Conservation (phyloP, 805 yeast species). For the Saccharomyces cerevisiae region DNA sequence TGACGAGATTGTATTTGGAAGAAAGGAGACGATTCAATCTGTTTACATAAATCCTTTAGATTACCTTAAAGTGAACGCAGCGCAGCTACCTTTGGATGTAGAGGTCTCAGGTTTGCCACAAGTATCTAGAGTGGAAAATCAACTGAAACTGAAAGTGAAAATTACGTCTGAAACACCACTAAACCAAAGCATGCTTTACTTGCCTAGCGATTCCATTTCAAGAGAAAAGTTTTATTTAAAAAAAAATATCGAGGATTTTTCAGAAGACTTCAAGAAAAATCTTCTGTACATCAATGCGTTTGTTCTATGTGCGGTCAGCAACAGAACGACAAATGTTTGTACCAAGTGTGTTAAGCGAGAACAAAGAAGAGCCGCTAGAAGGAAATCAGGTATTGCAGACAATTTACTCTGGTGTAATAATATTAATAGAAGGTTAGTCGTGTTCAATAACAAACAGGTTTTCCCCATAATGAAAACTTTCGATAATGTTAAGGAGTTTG, state of each 20-base stretch:
- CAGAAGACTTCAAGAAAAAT: conserved; percentile 42
- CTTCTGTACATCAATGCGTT: conserved; percentile 67
- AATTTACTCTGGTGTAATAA: conserved; percentile 70
- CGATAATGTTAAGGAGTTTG: conserved; percentile 21
- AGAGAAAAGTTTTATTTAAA: conserved; percentile 73
- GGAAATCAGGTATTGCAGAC: conserved; percentile 73
- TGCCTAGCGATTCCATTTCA: conserved; percentile 82
- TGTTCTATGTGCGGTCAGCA: conserved; percentile 53
- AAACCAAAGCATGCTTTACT: conserved; percentile 58
- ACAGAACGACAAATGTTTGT: conserved; percentile 67
- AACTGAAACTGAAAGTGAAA: conserved; percentile 65
- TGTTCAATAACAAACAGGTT: conserved; percentile 86
- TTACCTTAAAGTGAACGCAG: conserved; percentile 14
- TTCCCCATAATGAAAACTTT: conserved; percentile 36
- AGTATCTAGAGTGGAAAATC: conserved; percentile 90
- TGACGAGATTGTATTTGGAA: conserved; percentile 13
- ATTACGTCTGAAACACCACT: conserved; percentile 62
- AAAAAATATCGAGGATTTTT: conserved; percentile 34
- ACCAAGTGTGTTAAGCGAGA: conserved; percentile 86
- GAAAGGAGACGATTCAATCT: conserved; percentile 16
- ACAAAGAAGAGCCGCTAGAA: conserved; percentile 85
- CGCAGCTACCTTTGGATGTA: conserved; percentile 37
- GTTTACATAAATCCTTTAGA: conserved; percentile 19
- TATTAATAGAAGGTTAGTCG: conserved; percentile 70
- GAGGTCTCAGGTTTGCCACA: conserved; percentile 59